These are phyloP conservation scores for Rhinocladiella similis DNA, from an alignment of 2,329 filamentous ascomycete genomes.

Conservation along the genomic window DNA sequence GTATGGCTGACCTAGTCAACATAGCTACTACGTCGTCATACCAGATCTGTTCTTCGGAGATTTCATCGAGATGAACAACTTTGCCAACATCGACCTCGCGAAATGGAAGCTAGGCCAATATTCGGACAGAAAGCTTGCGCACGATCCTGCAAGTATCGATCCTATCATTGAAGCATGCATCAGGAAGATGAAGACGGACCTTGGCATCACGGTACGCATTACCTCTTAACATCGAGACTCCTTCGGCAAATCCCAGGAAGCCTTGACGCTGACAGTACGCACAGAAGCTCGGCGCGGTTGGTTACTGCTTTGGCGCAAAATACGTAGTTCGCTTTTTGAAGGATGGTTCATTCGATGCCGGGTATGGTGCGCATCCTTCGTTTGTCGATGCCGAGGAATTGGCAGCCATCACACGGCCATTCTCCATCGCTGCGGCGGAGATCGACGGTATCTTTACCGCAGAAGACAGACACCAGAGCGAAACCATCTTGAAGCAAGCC, in stretches of 20 bases:
- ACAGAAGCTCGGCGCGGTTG: conserved; percentile 15
- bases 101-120: conserved; percentile 44
- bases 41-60: conserved; percentile 72
- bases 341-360: conserved; percentile 63
- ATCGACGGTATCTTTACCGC: conserved; percentile 63
- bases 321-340: conserved; percentile 69
- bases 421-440: conserved; percentile 66
- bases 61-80: conserved; percentile 55
- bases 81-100: conserved; percentile 49
- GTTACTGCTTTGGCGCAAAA: conserved; percentile 39
- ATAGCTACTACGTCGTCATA: conserved; percentile 61
- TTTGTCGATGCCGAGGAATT: conserved; percentile 70
- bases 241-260: conserved; percentile 6
- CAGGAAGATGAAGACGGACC: conserved; percentile 32
- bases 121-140: conserved; percentile 29
- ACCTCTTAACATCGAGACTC: neutral
- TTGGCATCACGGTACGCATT: conserved; percentile 23
- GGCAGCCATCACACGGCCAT: conserved; percentile 60
- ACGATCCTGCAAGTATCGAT: conserved; percentile 48
- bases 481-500: conserved; percentile 59
- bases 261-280: conserved; percentile 6
- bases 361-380: conserved; percentile 73
- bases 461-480: conserved; percentile 63
- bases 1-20: neutral
- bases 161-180: conserved; percentile 51